A percentile compares a stretch with the other conserved stretches of the same genome.
phyloP scores from a whole-genome alignment of 129 eudicot genomes.

The Chrysanthemum seticuspe region DNA sequence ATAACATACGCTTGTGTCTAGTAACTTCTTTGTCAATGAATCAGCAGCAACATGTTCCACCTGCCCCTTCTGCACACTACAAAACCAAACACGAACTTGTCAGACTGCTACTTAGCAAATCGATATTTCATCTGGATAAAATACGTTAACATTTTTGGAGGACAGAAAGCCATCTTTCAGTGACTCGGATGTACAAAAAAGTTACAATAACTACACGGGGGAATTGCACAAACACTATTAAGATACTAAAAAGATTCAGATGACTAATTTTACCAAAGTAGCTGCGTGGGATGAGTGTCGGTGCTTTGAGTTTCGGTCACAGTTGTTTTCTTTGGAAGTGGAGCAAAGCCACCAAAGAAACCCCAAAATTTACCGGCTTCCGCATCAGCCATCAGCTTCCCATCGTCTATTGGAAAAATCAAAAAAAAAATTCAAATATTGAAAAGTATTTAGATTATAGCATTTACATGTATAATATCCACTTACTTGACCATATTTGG shows the following conservation, averaged over 20 bases:
- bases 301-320: slow-evolving; percentile 38
- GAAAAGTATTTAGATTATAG: background rate
- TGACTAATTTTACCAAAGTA: slow-evolving; percentile 50
- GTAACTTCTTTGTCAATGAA: slow-evolving; percentile 67
- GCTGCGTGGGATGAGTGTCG: slow-evolving; percentile 41
- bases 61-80: slow-evolving; percentile 68
- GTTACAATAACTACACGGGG: too few species aligned
- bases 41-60: slow-evolving; percentile 53
- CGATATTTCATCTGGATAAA: background rate
- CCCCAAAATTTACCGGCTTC: slow-evolving; percentile 96
- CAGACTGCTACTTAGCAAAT: background rate
- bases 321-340: slow-evolving; percentile 75
- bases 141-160: background rate
- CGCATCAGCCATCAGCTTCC: slow-evolving; percentile 92
- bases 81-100: slow-evolving; percentile 30
- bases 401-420: slow-evolving; percentile 60
- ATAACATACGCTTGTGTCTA: slow-evolving; percentile 66
- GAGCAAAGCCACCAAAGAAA: slow-evolving; percentile 95
- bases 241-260: too few species aligned
- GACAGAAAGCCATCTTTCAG: background rate
- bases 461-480: background rate
- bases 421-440: background rate
- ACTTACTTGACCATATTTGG: too few species aligned
- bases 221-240: too few species aligned
- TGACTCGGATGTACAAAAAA: too few species aligned